A percentile compares a stretch with the other conserved stretches of the same genome.
phyloP scores from a whole-genome alignment of 23 red algal genomes.

The Cyanidium caldarium region DNA sequence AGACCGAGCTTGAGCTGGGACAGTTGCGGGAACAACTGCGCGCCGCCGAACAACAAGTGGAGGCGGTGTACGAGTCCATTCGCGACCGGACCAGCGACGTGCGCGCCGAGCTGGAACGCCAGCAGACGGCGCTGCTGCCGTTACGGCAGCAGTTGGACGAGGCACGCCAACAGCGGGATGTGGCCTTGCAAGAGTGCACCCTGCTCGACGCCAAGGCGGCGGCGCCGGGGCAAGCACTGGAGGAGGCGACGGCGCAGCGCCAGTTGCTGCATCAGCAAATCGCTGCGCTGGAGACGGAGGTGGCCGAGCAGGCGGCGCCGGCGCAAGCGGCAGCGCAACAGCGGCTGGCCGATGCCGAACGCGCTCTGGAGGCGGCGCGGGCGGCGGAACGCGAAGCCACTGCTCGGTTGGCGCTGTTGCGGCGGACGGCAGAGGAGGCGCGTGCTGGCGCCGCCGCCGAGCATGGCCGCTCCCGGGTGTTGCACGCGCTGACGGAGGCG shows the following conservation, averaged over 20 bases:
- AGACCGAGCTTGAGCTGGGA: conserved; percentile 1
- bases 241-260: background rate
- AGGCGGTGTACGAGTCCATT: conserved; percentile 26
- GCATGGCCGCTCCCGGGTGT: conserved; percentile 15
- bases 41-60: conserved; percentile 8
- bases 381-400: background rate
- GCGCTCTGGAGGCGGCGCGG: background rate
- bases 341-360: background rate
- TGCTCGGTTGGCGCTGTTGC: background rate
- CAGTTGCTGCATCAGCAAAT: background rate
- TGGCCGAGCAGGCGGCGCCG: background rate
- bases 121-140: conserved; percentile 42
- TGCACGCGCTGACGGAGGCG: conserved; percentile 18
- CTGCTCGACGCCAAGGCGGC: background rate
- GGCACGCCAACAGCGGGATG: background rate
- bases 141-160: conserved; percentile 23
- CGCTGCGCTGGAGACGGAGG: background rate
- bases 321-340: background rate
- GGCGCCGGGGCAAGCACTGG: background rate
- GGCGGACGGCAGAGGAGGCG: conserved; percentile 32
- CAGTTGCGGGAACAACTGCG: conserved; percentile 12
- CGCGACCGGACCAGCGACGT: conserved; percentile 22
- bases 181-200: background rate
- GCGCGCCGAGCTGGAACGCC: conserved; percentile 23
- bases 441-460: conserved; percentile 13